phyloP scores from a whole-genome alignment of 1,139 yeast species.

The Debaryomyces nepalensis region DNA sequence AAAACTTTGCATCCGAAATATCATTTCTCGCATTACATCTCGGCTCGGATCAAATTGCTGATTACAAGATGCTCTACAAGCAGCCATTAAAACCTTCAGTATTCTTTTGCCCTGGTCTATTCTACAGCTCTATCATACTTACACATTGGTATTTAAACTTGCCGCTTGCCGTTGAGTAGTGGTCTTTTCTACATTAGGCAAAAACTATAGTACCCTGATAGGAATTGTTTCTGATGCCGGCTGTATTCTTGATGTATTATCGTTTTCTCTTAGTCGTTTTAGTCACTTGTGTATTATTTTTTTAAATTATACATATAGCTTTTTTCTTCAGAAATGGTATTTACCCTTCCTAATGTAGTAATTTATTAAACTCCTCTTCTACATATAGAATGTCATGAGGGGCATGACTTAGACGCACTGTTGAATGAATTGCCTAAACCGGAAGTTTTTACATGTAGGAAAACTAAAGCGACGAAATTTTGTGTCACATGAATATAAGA shows the following conservation, averaged over 20 bases:
- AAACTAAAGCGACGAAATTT: constrained; percentile 2
- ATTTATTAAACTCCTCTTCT: constrained; percentile 8
- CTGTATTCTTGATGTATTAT: not conserved
- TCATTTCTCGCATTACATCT: too few relatives aligned
- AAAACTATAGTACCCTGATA: not conserved
- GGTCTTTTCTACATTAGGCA: constrained; percentile 3
- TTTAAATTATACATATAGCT: not conserved
- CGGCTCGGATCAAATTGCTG: too few relatives aligned
- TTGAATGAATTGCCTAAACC: constrained; percentile 4
- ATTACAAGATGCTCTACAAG: too few relatives aligned
- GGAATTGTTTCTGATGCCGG: not conserved
- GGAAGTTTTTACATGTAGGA: constrained; percentile 4
- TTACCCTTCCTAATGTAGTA: constrained; percentile 5
- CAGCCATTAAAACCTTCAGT: too few relatives aligned
- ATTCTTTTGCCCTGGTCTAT: too few relatives aligned
- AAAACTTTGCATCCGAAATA: too few relatives aligned
- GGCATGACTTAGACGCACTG: constrained; percentile 7
- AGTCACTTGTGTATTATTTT: not conserved
- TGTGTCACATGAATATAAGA: constrained; percentile 9
- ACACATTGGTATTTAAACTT: too few relatives aligned
- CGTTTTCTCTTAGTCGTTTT: not conserved
- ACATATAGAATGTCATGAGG: constrained; percentile 9
- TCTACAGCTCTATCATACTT: too few relatives aligned
- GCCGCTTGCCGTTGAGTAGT: too few relatives aligned
- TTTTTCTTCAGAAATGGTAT: not conserved